Percentiles rank a stretch among this genome's conserved stretches.
These are phyloP conservation scores for Penicillium sp. DNA, from an alignment of 2,329 filamentous ascomycete species.

Conservation along the genomic window DNA sequence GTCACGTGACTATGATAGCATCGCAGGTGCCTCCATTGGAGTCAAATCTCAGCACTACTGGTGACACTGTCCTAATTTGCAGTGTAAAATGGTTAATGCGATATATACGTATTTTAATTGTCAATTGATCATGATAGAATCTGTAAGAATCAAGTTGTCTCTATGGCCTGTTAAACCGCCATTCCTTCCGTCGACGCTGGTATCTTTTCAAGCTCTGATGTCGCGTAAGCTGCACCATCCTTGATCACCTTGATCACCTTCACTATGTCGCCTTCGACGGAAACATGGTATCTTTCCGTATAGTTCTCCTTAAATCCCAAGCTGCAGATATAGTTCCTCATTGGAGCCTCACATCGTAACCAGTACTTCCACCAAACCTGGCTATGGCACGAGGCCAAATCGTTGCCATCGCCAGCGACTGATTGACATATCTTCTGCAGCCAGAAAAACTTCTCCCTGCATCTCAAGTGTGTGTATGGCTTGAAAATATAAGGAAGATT, in stretches of 20 bases:
- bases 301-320: neutral
- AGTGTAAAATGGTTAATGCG: no score
- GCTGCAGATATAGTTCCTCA: neutral
- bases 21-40: neutral
- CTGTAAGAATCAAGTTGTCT: neutral
- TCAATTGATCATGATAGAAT: neutral
- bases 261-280: neutral
- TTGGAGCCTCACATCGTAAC: neutral
- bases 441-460: neutral
- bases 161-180: neutral
- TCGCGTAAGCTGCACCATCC: neutral
- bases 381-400: neutral
- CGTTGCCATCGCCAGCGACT: neutral
- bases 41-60: neutral
- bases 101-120: neutral
- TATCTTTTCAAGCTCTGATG: neutral
- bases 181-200: neutral
- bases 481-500: neutral
- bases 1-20: neutral
- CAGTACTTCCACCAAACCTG: constrained; percentile 1
- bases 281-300: neutral
- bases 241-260: neutral
- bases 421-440: neutral
- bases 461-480: neutral
- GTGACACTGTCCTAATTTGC: neutral